Conservation (phyloP, 441 rosid genomes). For the Bocquillonia castaneifolia region DNA sequence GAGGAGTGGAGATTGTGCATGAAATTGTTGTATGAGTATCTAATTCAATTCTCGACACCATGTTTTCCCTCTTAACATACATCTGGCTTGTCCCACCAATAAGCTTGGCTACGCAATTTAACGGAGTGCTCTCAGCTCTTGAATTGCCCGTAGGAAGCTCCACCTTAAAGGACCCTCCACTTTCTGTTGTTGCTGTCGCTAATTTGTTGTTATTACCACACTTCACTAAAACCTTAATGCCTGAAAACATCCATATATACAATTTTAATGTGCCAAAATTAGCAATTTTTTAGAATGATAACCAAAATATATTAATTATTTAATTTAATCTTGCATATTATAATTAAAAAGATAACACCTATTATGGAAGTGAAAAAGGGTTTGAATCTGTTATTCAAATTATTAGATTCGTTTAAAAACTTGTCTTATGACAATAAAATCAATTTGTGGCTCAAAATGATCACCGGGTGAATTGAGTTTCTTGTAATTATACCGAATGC, state of each 20-base stretch:
- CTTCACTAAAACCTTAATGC: slow-evolving; percentile 53
- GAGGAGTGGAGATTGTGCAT: slow-evolving; percentile 53
- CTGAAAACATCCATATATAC: slow-evolving; percentile 40
- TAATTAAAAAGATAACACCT: too few relatives aligned
- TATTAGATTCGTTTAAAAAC: too few relatives aligned
- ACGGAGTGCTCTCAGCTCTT: slow-evolving; percentile 1
- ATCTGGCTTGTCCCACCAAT: slow-evolving; percentile 56
- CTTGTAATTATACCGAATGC: too few relatives aligned
- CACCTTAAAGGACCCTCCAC: slow-evolving; percentile 49
- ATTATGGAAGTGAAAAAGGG: too few relatives aligned
- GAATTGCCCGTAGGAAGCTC: slow-evolving; percentile 39
- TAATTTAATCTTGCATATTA: too few relatives aligned
- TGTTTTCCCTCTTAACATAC: slow-evolving; percentile 39
- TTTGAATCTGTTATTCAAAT: too few relatives aligned
- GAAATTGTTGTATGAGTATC: slow-evolving; percentile 20
- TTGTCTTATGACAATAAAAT: too few relatives aligned
- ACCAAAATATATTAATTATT: too few relatives aligned
- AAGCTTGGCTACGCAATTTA: slow-evolving; percentile 53
- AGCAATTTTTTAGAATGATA: too few relatives aligned
- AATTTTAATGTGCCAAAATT: too few relatives aligned
- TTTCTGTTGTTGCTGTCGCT: slow-evolving; percentile 38
- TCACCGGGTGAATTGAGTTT: too few relatives aligned
- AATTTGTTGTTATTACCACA: slow-evolving; percentile 46
- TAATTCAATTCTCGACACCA: slow-evolving; percentile 46
- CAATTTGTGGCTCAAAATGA: too few relatives aligned